phyloP scores from a whole-genome alignment of 768 basidiomycete species.

The Suillus tomentosus region DNA sequence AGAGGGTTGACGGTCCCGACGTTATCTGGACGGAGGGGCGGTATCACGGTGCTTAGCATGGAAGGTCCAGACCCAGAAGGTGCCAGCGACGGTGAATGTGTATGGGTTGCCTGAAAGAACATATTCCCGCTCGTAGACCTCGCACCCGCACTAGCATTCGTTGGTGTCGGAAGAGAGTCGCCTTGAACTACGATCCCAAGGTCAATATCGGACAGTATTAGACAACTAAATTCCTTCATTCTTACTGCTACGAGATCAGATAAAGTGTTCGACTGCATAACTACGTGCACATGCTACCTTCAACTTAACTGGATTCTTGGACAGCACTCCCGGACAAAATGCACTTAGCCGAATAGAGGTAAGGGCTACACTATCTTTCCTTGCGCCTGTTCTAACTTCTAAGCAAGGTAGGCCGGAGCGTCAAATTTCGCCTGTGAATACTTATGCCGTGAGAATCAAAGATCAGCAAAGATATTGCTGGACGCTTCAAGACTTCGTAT shows the following conservation, averaged over 20 bases:
- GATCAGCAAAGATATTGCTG: neutral
- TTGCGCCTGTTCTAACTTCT: too few relatives aligned
- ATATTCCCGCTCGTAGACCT: neutral
- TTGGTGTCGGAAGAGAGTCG: neutral
- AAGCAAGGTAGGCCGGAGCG: too few relatives aligned
- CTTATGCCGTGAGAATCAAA: slow-evolving; percentile 5
- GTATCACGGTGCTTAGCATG: neutral
- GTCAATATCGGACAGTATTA: slow-evolving; percentile 15
- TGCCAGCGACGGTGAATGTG: neutral
- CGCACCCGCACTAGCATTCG: neutral
- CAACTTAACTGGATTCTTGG: too few relatives aligned
- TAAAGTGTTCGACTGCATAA: too few relatives aligned
- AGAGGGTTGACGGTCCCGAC: slow-evolving; percentile 2
- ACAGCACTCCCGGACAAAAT: too few relatives aligned
- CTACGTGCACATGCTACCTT: too few relatives aligned
- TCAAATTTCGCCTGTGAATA: neutral
- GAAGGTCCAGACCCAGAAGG: neutral
- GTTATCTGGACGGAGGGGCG: slow-evolving; percentile 12
- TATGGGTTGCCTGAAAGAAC: neutral
- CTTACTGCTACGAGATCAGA: too few relatives aligned
- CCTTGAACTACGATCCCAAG: slow-evolving; percentile 40
- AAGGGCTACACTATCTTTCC: too few relatives aligned
- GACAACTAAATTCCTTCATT: too few relatives aligned
- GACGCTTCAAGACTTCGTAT: neutral
- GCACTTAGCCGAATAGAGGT: too few relatives aligned